phyloP scores from a whole-genome alignment of 2,329 filamentous ascomycete genomes.

The Penicillium sp. region DNA sequence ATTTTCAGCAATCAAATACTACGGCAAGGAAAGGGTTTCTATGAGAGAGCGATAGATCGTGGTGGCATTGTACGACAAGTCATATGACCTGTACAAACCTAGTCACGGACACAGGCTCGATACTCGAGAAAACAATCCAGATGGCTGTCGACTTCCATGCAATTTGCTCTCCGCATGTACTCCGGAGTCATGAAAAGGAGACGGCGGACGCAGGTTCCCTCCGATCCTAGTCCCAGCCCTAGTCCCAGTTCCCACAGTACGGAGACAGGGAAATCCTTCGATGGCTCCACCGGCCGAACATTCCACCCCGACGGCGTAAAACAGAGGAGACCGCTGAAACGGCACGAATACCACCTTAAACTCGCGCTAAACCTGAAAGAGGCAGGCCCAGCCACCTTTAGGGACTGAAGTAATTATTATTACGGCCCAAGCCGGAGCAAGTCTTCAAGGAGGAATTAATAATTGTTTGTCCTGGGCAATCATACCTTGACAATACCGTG shows the following conservation, averaged over 20 bases:
- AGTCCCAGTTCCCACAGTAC: too few relatives aligned
- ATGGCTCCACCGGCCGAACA: slow-evolving; percentile 27
- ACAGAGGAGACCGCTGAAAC: background rate
- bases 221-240: background rate
- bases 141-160: background rate
- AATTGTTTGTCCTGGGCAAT: background rate
- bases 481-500: background rate
- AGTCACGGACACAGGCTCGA: background rate
- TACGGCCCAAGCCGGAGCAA: background rate
- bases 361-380: background rate
- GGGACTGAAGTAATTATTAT: background rate
- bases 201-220: background rate
- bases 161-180: background rate
- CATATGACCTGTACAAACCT: background rate
- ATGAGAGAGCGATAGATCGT: background rate
- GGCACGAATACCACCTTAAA: slow-evolving; percentile 4
- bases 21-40: background rate
- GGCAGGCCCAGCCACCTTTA: background rate
- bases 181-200: background rate
- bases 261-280: slow-evolving; percentile 2
- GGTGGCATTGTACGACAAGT: background rate
- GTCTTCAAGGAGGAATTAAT: background rate
- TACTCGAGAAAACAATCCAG: background rate
- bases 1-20: background rate
- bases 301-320: slow-evolving; percentile 21